Evolutionary conservation across 2,329 filamentous ascomycete species (phyloP), one percentile per base, ranked within the genome.

Genomic region (Sphaceloma murrayae): DNA sequence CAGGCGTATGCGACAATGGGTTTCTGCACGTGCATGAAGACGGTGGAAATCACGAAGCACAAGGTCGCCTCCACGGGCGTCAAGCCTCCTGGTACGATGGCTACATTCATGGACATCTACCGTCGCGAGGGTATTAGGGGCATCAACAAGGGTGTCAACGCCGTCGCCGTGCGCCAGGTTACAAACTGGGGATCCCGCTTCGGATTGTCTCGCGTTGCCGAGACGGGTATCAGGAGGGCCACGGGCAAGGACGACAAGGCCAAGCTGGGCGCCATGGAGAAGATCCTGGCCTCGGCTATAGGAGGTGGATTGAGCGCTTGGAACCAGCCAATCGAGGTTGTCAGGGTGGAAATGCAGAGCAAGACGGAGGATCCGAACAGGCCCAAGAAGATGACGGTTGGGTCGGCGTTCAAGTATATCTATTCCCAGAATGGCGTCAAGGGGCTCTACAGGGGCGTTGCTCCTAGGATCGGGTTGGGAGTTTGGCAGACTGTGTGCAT

Each of bases 1-100:
- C 91, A 98, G 72, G 91, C 91, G 49, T 98, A 98, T 66, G 91
- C 91, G 54, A 98, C 91, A 64, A 98, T 98, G 89, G 91, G 91
- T 56, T 98, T 98, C 80, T 98, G 91, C 71, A 98, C 91, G 50
- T 98, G 91, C 78, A 98, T 98, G 91, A 98, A 98, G 80, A 98
- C 91, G 52, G 91, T 96, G 54, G 91, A 98, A 69, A 98, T 98
- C 69, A 98, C 91, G 62, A 93, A 95, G 72, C 83, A 91, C 75
- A 96, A 96, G 77, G 73, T 91, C 61, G 87, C 85, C 10, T 81
- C 85, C 24, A 54, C 78, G 32, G 91, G 91, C 56, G 78, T 81
- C 54, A 85, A 86, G 70, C 85, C 86, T 17, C 84, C 79, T n/a
- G 80, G 85, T 58, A 96, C 91, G 54, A 93, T 94, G 66, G 76